Conservation (phyloP, 768 basidiomycete genomes). For the Mycena venus region DNA sequence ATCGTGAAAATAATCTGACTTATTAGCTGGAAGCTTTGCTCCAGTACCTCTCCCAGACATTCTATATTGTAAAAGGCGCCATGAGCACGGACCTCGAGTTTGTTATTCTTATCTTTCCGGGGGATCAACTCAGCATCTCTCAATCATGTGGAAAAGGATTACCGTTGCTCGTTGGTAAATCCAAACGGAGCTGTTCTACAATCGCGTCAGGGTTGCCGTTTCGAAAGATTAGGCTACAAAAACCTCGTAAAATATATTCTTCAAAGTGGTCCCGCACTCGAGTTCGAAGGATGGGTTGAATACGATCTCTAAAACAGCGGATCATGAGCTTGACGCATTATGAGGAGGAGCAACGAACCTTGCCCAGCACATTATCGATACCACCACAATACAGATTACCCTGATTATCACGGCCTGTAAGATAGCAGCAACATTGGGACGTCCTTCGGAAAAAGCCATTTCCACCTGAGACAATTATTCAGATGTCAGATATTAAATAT, state of each 20-base stretch:
- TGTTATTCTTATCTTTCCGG: background rate
- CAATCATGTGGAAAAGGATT: background rate
- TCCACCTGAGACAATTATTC: slow-evolving; percentile 17
- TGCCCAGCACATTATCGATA: background rate
- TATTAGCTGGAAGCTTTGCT: background rate
- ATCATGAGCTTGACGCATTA: too few relatives aligned
- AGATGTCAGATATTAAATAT: background rate
- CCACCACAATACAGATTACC: background rate
- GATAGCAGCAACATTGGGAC: background rate
- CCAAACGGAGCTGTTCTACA: slow-evolving; percentile 3
- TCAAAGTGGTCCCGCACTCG: background rate
- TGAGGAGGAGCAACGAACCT: background rate
- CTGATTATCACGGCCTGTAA: background rate
- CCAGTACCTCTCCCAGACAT: too few relatives aligned
- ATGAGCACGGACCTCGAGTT: background rate
- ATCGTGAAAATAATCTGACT: slow-evolving; percentile 12
- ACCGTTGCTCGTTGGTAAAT: slow-evolving; percentile 17
- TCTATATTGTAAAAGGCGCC: background rate
- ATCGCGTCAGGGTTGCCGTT: too few relatives aligned
- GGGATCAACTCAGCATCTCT: background rate
- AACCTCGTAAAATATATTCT: slow-evolving; percentile 11
- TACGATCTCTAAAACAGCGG: background rate
- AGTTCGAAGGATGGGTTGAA: background rate
- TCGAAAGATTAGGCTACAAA: too few relatives aligned
- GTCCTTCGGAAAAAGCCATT: background rate